Evolutionary conservation across 352 stramenopile species (phyloP).

Genomic region (Globisporangium viniferum): DNA sequence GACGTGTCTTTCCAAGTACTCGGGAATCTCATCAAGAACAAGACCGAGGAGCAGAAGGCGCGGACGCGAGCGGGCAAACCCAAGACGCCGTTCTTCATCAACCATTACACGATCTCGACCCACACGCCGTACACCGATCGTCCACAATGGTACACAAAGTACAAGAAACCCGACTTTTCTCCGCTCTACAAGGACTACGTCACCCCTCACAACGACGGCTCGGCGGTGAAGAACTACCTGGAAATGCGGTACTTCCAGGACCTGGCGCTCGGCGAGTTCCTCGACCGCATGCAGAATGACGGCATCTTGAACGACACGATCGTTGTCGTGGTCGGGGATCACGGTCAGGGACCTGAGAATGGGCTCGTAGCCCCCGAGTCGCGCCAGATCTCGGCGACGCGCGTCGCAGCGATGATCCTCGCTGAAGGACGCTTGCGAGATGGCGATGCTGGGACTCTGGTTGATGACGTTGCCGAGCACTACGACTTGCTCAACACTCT

Average conservation of each 20-base stretch:
- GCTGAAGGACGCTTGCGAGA: conserved; percentile 30
- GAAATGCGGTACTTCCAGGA: conserved; percentile 54
- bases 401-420: conserved; percentile 31
- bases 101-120: conserved; percentile 59
- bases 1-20: conserved; percentile 46
- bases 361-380: conserved; percentile 27
- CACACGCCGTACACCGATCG: conserved; percentile 36
- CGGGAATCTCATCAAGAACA: conserved; percentile 47
- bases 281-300: conserved; percentile 41
- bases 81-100: conserved; percentile 49
- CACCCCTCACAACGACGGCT: not conserved
- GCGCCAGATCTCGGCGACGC: conserved; percentile 26
- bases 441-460: conserved; percentile 21
- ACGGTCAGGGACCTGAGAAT: conserved; percentile 42
- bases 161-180: conserved; percentile 29
- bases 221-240: conserved; percentile 30
- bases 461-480: conserved; percentile 32
- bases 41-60: conserved; percentile 31
- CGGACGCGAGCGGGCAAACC: conserved; percentile 18
- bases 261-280: conserved; percentile 43
- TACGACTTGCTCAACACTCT: conserved; percentile 44
- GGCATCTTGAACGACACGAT: conserved; percentile 53
- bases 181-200: conserved; percentile 27
- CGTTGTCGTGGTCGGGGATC: conserved; percentile 49
- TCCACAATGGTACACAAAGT: conserved; percentile 35